A percentile compares a stretch with the other conserved stretches of the same genome.
Evolutionary conservation across 345 rosid species (phyloP).

Genomic region (Mercurialis annua): DNA sequence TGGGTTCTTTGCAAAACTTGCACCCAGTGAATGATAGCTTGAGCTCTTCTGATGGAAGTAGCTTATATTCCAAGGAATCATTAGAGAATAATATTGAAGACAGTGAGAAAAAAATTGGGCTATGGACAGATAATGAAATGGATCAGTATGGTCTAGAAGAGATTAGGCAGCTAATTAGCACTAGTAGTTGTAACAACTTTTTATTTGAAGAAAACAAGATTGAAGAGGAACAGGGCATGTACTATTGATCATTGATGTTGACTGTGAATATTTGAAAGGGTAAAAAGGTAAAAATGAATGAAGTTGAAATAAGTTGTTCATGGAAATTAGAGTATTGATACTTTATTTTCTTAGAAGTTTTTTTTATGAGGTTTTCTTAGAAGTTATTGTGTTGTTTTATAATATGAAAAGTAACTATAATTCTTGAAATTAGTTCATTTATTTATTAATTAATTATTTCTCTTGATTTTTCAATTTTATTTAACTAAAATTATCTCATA

Average conservation of each 20-base stretch:
- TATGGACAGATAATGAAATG: slow-evolving; percentile 28
- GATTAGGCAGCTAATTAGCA: slow-evolving; percentile 66
- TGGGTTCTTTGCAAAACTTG: slow-evolving; percentile 24
- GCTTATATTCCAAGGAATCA: slow-evolving; percentile 35
- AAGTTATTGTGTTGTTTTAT: too few relatives aligned
- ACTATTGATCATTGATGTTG: slow-evolving; percentile 45
- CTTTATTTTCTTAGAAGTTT: not conserved
- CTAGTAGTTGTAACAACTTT: slow-evolving; percentile 32
- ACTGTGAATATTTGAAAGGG: slow-evolving; percentile 25
- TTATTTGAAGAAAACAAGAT: slow-evolving; percentile 61
- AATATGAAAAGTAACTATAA: too few relatives aligned
- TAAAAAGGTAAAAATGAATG: not conserved
- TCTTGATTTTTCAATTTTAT: too few relatives aligned
- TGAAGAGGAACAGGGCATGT: slow-evolving; percentile 41
- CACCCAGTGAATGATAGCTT: slow-evolving; percentile 40
- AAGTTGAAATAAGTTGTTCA: slow-evolving; percentile 23
- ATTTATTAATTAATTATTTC: too few relatives aligned
- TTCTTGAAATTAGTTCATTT: too few relatives aligned
- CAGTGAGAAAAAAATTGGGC: slow-evolving; percentile 21
- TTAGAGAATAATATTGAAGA: slow-evolving; percentile 12
- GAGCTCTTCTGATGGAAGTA: slow-evolving; percentile 65
- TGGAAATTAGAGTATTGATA: slow-evolving; percentile 17
- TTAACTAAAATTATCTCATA: too few relatives aligned
- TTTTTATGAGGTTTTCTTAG: too few relatives aligned
- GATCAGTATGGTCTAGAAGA: slow-evolving; percentile 70